A percentile compares a stretch with the other conserved stretches of the same genome.
Conservation (phyloP, 805 yeast genomes). For the Tetrapisispora pingtungensis region DNA sequence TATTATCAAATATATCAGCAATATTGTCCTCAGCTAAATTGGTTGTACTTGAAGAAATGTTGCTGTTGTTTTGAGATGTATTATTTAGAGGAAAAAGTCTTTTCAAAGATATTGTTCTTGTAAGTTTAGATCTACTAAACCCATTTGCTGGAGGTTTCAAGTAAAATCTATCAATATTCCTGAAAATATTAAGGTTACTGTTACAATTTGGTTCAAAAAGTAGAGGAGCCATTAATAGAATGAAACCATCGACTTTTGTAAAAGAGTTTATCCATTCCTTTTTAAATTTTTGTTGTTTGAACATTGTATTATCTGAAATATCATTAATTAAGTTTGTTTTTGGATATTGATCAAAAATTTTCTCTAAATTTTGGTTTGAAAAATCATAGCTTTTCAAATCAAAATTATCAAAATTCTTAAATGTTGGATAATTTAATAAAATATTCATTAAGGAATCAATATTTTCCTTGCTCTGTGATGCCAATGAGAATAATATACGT, state of each 20-base stretch:
- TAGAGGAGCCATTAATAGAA: not conserved
- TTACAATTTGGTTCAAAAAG: not conserved
- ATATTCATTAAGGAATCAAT: conserved; percentile 15
- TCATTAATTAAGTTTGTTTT: conserved; percentile 1
- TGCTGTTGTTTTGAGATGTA: not conserved
- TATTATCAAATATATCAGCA: not conserved
- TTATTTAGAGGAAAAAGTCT: conserved; percentile 5
- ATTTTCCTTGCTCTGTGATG: conserved; percentile 9
- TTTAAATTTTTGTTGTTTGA: not conserved
- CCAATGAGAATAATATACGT: conserved; percentile 6
- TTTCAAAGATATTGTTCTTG: conserved; percentile 8
- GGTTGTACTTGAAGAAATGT: not conserved
- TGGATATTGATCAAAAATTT: conserved; percentile 4
- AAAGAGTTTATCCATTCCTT: conserved; percentile 10
- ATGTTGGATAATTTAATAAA: conserved; percentile 17
- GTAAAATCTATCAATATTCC: conserved; percentile 7
- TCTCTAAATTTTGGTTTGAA: conserved; percentile 8
- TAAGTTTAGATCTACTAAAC: not conserved
- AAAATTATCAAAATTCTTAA: conserved; percentile 3
- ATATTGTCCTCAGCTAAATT: not conserved
- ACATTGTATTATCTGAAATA: conserved; percentile 1
- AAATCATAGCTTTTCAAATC: conserved; percentile 21
- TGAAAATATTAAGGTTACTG: conserved; percentile 8
- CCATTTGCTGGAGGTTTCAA: conserved; percentile 1
- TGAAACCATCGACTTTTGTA: conserved; percentile 6